These are phyloP conservation scores for Penicillium verrucosum DNA, from an alignment of 2,329 filamentous ascomycete species.

Conservation along the genomic window DNA sequence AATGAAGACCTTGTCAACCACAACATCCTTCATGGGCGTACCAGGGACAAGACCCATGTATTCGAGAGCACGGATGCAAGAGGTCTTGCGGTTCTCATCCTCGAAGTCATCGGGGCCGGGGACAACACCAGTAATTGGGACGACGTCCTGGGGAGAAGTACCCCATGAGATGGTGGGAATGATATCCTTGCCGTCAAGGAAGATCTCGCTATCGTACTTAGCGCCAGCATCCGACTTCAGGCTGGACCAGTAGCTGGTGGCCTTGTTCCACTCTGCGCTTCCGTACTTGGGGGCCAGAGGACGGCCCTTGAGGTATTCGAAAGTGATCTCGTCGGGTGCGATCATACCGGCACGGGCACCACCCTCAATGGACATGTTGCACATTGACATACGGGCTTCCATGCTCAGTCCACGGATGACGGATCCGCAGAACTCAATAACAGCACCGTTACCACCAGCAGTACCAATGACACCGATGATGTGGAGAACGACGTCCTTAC, in stretches of 20 bases:
- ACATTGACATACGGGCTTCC: slow-evolving; percentile 98
- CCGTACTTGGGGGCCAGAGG: slow-evolving; percentile 83
- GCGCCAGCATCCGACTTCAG: slow-evolving; percentile 83
- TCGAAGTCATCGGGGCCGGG: slow-evolving; percentile 85
- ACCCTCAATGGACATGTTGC: slow-evolving; percentile 98
- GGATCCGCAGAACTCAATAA: slow-evolving; percentile 96
- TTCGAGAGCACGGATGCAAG: slow-evolving; percentile 77
- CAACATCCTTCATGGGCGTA: slow-evolving; percentile 87
- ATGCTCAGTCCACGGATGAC: slow-evolving; percentile 87
- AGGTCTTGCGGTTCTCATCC: slow-evolving; percentile 73
- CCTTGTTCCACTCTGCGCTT: slow-evolving; percentile 85
- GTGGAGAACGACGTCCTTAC: slow-evolving; percentile 91
- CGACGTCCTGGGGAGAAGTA: slow-evolving; percentile 90
- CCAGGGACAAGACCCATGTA: slow-evolving; percentile 93
- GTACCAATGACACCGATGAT: slow-evolving; percentile 93
- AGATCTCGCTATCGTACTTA: slow-evolving; percentile 83
- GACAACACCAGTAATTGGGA: slow-evolving; percentile 89
- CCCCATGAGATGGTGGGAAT: slow-evolving; percentile 94
- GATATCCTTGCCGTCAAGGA: slow-evolving; percentile 90
- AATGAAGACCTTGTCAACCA: slow-evolving; percentile 94
- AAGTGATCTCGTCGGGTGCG: slow-evolving; percentile 88
- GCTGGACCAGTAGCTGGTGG: slow-evolving; percentile 80
- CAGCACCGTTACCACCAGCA: slow-evolving; percentile 86
- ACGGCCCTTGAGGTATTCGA: slow-evolving; percentile 89
- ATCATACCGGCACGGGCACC: slow-evolving; percentile 96